These are phyloP conservation scores for Globisporangium mamillatum DNA, from an alignment of 352 stramenopile species.

Conservation along the genomic window DNA sequence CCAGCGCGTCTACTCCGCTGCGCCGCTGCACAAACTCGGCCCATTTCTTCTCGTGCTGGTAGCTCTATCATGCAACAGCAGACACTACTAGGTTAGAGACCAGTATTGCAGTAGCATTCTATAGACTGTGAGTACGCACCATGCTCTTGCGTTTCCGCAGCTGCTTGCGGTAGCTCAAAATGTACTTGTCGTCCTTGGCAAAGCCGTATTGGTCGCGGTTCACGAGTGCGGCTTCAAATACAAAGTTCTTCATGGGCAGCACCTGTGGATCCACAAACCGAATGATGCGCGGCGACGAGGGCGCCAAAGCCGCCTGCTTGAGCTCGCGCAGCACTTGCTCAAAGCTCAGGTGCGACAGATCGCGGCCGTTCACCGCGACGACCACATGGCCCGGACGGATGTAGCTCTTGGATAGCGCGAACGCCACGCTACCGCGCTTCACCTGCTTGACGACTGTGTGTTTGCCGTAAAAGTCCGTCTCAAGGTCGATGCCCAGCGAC, in stretches of 20 bases:
- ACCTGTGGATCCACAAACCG: constrained; percentile 47
- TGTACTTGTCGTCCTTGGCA: constrained; percentile 58
- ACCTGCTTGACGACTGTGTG: constrained; percentile 46
- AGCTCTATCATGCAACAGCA: constrained; percentile 25
- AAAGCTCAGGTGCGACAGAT: constrained; percentile 37
- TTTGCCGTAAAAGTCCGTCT: constrained; percentile 57
- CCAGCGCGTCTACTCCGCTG: constrained; percentile 33
- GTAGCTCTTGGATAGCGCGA: constrained; percentile 22
- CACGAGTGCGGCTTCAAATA: constrained; percentile 31
- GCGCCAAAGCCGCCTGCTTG: constrained; percentile 12
- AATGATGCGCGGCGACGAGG: constrained; percentile 28
- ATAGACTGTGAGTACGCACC: constrained; percentile 17
- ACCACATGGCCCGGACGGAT: constrained; percentile 41
- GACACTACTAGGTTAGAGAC: background rate
- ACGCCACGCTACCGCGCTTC: constrained; percentile 29
- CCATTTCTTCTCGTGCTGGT: constrained; percentile 41
- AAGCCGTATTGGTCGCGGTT: constrained; percentile 63
- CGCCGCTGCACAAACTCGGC: constrained; percentile 36
- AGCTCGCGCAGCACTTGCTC: constrained; percentile 31
- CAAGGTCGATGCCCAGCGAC: constrained; percentile 47
- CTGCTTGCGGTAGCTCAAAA: constrained; percentile 41
- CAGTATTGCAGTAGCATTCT: too few relatives aligned
- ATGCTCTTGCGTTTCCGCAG: constrained; percentile 34
- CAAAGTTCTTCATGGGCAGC: constrained; percentile 28
- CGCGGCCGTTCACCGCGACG: constrained; percentile 44